Conservation (phyloP, 352 stramenopile species). For the Phytopythium ostracodes region DNA sequence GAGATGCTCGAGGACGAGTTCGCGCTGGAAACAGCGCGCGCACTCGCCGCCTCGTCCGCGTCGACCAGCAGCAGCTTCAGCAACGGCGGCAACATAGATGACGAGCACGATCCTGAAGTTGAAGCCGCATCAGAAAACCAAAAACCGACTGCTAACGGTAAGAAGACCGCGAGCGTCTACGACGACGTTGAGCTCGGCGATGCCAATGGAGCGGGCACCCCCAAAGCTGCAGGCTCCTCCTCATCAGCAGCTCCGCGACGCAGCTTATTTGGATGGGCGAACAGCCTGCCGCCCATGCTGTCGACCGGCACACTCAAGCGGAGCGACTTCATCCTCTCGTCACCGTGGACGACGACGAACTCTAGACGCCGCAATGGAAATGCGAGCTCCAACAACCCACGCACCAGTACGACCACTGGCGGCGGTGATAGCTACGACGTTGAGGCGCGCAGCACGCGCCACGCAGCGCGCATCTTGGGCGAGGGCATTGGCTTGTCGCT, state of each 20-base stretch:
- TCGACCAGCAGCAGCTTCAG: conserved; percentile 5
- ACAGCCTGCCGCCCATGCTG: conserved; percentile 27
- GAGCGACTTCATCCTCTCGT: conserved; percentile 39
- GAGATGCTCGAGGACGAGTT: conserved; percentile 36
- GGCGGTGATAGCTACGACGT: conserved; percentile 9
- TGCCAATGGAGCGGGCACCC: conserved; percentile 21
- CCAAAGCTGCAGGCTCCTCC: background rate
- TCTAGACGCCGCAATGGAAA: conserved; percentile 1
- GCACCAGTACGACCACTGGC: conserved; percentile 15
- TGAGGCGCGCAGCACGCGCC: conserved; percentile 26
- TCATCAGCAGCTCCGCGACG: background rate
- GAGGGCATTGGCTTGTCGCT: conserved; percentile 35
- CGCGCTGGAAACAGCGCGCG: conserved; percentile 21
- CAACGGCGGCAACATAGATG: conserved; percentile 10
- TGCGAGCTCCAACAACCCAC: background rate
- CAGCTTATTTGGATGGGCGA: conserved; percentile 17
- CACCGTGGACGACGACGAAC: conserved; percentile 28
- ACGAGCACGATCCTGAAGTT: conserved; percentile 6
- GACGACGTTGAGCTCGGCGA: conserved; percentile 20
- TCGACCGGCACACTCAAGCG: conserved; percentile 32
- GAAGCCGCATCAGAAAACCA: conserved; percentile 6
- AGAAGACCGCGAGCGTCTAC: conserved; percentile 15
- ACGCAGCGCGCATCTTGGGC: conserved; percentile 9
- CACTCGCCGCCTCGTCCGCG: background rate
- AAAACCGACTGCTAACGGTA: background rate